Evolutionary conservation across 2,329 filamentous ascomycete species (phyloP).

Genomic region (Aureobasidium sp.): DNA sequence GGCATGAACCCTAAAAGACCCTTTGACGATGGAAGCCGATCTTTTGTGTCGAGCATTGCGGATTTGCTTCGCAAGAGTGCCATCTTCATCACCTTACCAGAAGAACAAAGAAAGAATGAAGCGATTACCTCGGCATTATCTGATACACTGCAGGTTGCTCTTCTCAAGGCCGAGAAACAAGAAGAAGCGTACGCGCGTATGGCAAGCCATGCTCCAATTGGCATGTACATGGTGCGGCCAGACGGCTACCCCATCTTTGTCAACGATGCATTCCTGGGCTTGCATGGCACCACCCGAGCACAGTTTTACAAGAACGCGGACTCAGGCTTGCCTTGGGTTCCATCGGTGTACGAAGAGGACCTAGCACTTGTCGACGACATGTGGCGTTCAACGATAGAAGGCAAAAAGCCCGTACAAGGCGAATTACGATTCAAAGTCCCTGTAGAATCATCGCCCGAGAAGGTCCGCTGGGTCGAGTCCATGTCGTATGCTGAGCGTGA

Average conservation of each 20-base stretch:
- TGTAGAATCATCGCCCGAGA: not conserved
- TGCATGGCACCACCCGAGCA: conserved; percentile 26
- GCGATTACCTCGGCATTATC: conserved; percentile 33
- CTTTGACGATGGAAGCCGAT: conserved; percentile 34
- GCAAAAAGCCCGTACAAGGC: not conserved
- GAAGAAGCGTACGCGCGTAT: conserved; percentile 36
- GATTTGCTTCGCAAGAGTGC: conserved; percentile 34
- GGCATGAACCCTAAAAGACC: conserved; percentile 35
- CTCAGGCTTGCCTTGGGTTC: conserved; percentile 21
- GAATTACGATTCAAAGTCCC: not conserved
- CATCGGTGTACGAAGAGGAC: not conserved
- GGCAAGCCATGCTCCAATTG: conserved; percentile 34
- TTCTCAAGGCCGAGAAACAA: conserved; percentile 28
- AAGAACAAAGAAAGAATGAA: conserved; percentile 20
- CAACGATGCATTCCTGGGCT: conserved; percentile 36
- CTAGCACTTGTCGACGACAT: not conserved
- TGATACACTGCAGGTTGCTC: conserved; percentile 29
- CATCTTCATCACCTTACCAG: conserved; percentile 28
- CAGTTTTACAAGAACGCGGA: conserved; percentile 15
- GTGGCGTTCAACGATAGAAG: not conserved
- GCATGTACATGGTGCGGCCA: conserved; percentile 25
- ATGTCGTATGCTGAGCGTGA: not conserved
- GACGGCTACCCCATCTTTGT: conserved; percentile 33
- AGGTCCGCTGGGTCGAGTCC: not conserved
- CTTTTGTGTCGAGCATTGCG: conserved; percentile 31